Percentiles rank a stretch among this genome's conserved stretches.
Conservation (phyloP, 2,329 filamentous ascomycete genomes). For the Venturia nashicola region DNA sequence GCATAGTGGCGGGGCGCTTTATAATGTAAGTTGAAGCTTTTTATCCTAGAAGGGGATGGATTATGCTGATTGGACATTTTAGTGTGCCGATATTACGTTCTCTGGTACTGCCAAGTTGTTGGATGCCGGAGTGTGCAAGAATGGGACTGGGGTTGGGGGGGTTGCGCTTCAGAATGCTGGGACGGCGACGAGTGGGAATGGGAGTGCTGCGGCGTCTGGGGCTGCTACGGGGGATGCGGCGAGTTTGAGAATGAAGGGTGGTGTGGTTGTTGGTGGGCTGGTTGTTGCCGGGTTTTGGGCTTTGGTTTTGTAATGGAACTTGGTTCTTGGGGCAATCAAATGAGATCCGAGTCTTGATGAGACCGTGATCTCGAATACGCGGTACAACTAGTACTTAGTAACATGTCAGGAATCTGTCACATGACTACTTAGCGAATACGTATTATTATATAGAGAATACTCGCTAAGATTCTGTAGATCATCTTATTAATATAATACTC, state of each 20-base stretch:
- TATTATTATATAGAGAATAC: too few relatives aligned
- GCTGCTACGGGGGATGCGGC: background rate
- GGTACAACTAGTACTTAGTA: too few relatives aligned
- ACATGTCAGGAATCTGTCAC: too few relatives aligned
- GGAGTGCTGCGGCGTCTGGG: background rate
- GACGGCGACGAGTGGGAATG: background rate
- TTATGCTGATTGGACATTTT: background rate
- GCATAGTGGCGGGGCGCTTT: slow-evolving; percentile 28
- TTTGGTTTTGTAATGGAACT: background rate
- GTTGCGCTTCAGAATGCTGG: slow-evolving; percentile 17
- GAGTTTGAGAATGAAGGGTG: background rate
- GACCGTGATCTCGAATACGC: too few relatives aligned
- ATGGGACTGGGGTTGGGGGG: slow-evolving; percentile 27
- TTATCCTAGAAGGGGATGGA: background rate
- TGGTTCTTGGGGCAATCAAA: too few relatives aligned
- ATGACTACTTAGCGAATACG: too few relatives aligned
- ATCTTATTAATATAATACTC: too few relatives aligned
- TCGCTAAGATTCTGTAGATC: too few relatives aligned
- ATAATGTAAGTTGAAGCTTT: slow-evolving; percentile 24
- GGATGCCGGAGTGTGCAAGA: slow-evolving; percentile 24
- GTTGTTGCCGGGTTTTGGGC: slow-evolving; percentile 3
- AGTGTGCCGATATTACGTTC: slow-evolving; percentile 35
- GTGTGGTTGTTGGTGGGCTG: slow-evolving; percentile 2
- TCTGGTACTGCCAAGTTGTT: slow-evolving; percentile 25
- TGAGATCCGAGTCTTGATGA: too few relatives aligned